A percentile compares a stretch with the other conserved stretches of the same genome.
Evolutionary conservation across 2,329 filamentous ascomycete genomes (phyloP).

Genomic region (Chaetothyriales sp.): DNA sequence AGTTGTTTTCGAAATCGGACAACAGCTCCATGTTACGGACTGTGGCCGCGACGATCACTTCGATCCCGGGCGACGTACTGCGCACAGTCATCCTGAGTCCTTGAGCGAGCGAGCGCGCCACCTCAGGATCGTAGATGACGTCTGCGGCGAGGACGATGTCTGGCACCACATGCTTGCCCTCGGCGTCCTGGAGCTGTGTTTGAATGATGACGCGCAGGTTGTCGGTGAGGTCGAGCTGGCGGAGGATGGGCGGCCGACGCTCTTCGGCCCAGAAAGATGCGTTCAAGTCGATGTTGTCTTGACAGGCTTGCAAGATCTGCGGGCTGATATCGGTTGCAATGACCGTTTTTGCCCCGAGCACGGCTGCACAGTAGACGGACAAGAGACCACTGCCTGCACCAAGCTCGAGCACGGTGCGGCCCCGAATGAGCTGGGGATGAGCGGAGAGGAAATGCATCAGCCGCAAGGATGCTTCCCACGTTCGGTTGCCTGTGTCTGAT

Average conservation of each 20-base stretch:
- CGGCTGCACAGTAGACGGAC: slow-evolving; percentile 48
- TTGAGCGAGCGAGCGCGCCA: slow-evolving; percentile 13
- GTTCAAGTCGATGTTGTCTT: slow-evolving; percentile 26
- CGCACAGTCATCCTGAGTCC: slow-evolving; percentile 8
- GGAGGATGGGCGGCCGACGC: slow-evolving; percentile 3
- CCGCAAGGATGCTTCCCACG: slow-evolving; percentile 56
- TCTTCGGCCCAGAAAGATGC: slow-evolving; percentile 2
- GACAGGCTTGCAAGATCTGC: slow-evolving; percentile 27
- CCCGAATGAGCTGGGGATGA: slow-evolving; percentile 34
- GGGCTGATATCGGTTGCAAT: slow-evolving; percentile 50
- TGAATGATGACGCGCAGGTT: neutral
- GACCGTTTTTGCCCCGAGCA: slow-evolving; percentile 41
- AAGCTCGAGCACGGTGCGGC: slow-evolving; percentile 48
- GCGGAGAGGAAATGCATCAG: slow-evolving; percentile 46
- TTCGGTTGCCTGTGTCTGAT: slow-evolving; percentile 50
- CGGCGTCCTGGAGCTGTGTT: neutral
- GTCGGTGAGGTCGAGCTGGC: slow-evolving; percentile 13
- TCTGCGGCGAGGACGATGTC: slow-evolving; percentile 15
- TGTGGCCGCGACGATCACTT: slow-evolving; percentile 47
- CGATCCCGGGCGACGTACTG: slow-evolving; percentile 10
- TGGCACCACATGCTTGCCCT: neutral
- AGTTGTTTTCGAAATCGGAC: neutral
- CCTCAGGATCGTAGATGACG: slow-evolving; percentile 18
- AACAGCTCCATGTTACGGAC: slow-evolving; percentile 51
- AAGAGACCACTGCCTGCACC: slow-evolving; percentile 56